Evolutionary conservation across 495 filamentous ascomycete genomes (phyloP).

Genomic region (Haplographium delicatum): DNA sequence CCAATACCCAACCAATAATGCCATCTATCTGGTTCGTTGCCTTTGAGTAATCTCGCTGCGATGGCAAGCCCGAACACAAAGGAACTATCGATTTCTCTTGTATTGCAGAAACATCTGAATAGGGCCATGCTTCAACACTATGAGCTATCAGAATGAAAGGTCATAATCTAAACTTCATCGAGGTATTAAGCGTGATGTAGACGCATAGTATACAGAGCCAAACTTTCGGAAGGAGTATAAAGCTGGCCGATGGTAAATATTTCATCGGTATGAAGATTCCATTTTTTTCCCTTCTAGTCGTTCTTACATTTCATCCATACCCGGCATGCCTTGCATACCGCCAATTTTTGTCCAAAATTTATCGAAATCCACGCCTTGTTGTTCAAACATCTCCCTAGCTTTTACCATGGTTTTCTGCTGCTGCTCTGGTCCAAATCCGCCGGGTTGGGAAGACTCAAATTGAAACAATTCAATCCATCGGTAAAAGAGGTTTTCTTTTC

Average conservation of each 20-base stretch:
- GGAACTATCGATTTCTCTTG: too few species aligned
- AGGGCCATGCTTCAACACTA: too few species aligned
- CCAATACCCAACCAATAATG: too few species aligned
- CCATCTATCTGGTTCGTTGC: too few species aligned
- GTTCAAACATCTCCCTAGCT: constrained; percentile 63
- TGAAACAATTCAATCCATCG: constrained; percentile 82
- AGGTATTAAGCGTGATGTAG: too few species aligned
- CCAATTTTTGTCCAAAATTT: constrained; percentile 67
- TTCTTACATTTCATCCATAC: constrained; percentile 30
- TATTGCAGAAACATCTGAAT: too few species aligned
- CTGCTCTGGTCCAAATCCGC: constrained; percentile 64
- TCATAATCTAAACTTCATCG: too few species aligned
- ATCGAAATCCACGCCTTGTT: constrained; percentile 69
- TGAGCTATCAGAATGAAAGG: too few species aligned
- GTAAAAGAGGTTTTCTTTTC: constrained; percentile 81
- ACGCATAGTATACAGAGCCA: too few species aligned
- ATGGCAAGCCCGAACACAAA: too few species aligned
- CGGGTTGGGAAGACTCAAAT: constrained; percentile 68
- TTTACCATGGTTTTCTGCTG: constrained; percentile 60
- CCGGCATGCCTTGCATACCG: constrained; percentile 55
- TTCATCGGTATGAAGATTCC: background rate
- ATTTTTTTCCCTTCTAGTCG: background rate
- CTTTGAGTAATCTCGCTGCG: too few species aligned
- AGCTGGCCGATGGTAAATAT: background rate
- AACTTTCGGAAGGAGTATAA: too few species aligned